Percentiles rank a stretch among this genome's conserved stretches.
phyloP scores from a whole-genome alignment of 306 rosid species.

The Alnus rubra region DNA sequence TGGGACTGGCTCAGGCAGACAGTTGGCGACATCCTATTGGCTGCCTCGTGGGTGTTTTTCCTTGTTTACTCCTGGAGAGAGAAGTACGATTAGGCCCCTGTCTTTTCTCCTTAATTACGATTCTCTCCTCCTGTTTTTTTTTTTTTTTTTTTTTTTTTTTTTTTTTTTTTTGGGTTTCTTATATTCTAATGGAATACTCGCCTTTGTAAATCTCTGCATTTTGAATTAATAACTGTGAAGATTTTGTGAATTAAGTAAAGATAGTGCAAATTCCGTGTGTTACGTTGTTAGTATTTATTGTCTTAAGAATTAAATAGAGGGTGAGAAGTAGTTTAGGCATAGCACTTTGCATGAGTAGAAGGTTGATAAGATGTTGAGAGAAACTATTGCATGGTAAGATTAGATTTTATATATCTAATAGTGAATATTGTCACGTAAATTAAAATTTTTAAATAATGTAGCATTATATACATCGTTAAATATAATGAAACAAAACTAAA shows the following conservation, averaged over 20 bases:
- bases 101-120: background rate
- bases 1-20: slow-evolving; percentile 96
- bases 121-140: background rate
- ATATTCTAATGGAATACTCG: background rate
- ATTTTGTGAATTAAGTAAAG: too few relatives aligned
- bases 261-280: too few relatives aligned
- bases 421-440: too few relatives aligned
- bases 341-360: background rate
- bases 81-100: slow-evolving; percentile 64
- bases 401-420: too few relatives aligned
- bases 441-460: too few relatives aligned
- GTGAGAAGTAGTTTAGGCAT: background rate
- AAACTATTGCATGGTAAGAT: too few relatives aligned
- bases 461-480: too few relatives aligned
- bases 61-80: slow-evolving; percentile 91
- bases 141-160: background rate
- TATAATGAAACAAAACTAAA: too few relatives aligned
- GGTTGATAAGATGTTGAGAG: background rate
- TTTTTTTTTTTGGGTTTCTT: background rate
- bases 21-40: slow-evolving; percentile 76
- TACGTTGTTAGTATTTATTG: too few relatives aligned
- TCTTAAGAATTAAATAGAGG: too few relatives aligned
- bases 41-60: slow-evolving; percentile 82
- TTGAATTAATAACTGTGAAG: too few relatives aligned
- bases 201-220: background rate